Evolutionary conservation across 73 alveolate genomes (phyloP), one percentile per base, ranked within the genome.

Genomic region (Uronychia binucleata): DNA sequence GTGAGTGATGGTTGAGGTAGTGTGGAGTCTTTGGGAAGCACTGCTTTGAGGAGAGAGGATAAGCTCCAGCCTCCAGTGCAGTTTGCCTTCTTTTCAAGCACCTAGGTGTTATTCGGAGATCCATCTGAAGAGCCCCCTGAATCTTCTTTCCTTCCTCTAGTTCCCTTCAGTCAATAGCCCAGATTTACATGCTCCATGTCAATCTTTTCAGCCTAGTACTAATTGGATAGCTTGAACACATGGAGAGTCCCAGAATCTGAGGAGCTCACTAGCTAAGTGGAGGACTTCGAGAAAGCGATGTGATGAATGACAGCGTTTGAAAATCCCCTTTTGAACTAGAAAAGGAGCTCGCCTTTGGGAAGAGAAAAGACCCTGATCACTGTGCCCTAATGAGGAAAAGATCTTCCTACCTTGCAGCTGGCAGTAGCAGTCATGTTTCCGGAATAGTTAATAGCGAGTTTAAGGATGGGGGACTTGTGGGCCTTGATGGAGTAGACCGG

Each of bases 401-500:
- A n/a, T n/a, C n/a, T n/a, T n/a, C n/a, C 67, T 46, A 46, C 98
- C 82, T 93, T 87, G 75, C 95, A 86, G 30, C 96, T 87, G 58
- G 96, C 88, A 11, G 98, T 95, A 28, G 97, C 98, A 30, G 86
- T 77, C 82, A 88, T 80, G 86, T 93, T 93, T 0, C 98, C 98
- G 79, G 79, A 86, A 33, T 78, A 84, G 74, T 90, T 92, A 59
- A 95, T 88, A 86, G 94, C 90, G 75, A 95, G 75, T 88, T 93
- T 90, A 78, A 94, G 83, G 31, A 95, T 87, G 26, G 96, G 97
- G 28, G 96, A 75, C 81, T 90, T 95, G 83, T 95, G 98, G 59
- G 97, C 97, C 77, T 88, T 88, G 27, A 95, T 91, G 58, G 86
- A 85, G 30, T 75, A 57, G 31, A 86, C 90, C 59, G 60, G 90